Conservation (phyloP, 192 early-diverging fungal species). For the Umbelopsis isabellina region DNA sequence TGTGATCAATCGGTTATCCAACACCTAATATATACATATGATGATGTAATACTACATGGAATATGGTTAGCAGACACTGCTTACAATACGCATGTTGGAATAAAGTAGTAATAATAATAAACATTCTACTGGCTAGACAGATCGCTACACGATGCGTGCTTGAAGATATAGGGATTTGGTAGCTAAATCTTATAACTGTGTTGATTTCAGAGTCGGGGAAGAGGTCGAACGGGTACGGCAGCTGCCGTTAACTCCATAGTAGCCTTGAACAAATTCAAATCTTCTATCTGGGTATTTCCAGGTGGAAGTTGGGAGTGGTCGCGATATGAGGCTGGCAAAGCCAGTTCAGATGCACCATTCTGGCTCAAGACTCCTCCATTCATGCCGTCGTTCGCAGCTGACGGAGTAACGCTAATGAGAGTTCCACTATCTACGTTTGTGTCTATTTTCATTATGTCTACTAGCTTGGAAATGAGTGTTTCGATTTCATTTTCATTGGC, state of each 20-base stretch:
- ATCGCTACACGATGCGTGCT: too few relatives aligned
- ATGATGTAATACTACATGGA: too few relatives aligned
- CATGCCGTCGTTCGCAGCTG: not conserved
- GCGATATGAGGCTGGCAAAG: constrained; percentile 2
- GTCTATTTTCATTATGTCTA: constrained; percentile 30
- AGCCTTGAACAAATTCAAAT: constrained; percentile 54
- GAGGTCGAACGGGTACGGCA: constrained; percentile 34
- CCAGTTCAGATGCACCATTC: too few relatives aligned
- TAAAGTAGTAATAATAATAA: too few relatives aligned
- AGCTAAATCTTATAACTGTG: too few relatives aligned
- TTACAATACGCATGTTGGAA: too few relatives aligned
- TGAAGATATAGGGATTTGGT: too few relatives aligned
- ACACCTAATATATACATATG: too few relatives aligned
- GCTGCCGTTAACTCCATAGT: constrained; percentile 50
- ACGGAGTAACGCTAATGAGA: constrained; percentile 18
- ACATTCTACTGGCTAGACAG: too few relatives aligned
- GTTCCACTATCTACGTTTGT: not conserved
- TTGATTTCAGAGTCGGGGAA: not conserved
- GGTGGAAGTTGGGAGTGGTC: constrained; percentile 42
- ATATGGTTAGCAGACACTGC: too few relatives aligned
- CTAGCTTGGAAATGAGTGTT: constrained; percentile 35
- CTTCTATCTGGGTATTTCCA: constrained; percentile 48
- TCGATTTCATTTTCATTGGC: constrained; percentile 35
- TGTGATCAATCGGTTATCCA: too few relatives aligned
- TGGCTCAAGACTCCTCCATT: not conserved